Base-by-base conservation (phyloP, 805 yeast genomes). In the Debaryomyces prosopidis region DNA sequence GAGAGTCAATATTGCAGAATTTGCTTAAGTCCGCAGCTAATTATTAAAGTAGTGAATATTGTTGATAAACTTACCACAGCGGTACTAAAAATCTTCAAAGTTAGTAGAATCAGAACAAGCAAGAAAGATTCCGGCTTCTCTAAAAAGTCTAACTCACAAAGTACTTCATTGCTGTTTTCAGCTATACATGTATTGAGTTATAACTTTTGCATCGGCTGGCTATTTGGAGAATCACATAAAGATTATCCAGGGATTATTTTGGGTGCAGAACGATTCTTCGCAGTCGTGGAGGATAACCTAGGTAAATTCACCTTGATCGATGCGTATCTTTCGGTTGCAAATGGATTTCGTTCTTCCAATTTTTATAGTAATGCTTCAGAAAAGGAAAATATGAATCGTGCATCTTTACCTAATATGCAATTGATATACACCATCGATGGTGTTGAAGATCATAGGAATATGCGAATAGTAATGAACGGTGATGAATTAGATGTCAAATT, bases 141-240 rank as follows among this genome's bases (percentile, higher is more conserved):
- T n/a, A 12, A 18, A 12, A 15, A 14, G 10, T 33, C 11, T 15
- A 18, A 27, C 15, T 27, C 16, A 11, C 10, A n/a, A 8, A 20
- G 12, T 15, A 23, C 23, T 12, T 30, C 39, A 31, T 46, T 66
- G 39, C 62, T 63, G n/a, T 69, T 74, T 49, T 75, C 73, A 39
- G 71, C 88, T 0, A 66, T 85, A 26, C 85, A 80, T 39, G 70
- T 85, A 18, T 59, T 82, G 5, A 79, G 89, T 0, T 77, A 82
- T 52, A 79, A 85, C 50, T 71, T 87, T 47, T 86, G 95, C 49
- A 47, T 86, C 28, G 96, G 96, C 0, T 89, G 96, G 90, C 59
- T 86, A 3, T 86, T 85, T 58, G 82, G 78, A n/a, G 62, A 61
- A 4, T 58, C 61, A 1, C 48, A 57, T 1, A 74, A 73, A 17